Evolutionary conservation across 208 protist species (phyloP).

Genomic region (Wallacemonas sp.): DNA sequence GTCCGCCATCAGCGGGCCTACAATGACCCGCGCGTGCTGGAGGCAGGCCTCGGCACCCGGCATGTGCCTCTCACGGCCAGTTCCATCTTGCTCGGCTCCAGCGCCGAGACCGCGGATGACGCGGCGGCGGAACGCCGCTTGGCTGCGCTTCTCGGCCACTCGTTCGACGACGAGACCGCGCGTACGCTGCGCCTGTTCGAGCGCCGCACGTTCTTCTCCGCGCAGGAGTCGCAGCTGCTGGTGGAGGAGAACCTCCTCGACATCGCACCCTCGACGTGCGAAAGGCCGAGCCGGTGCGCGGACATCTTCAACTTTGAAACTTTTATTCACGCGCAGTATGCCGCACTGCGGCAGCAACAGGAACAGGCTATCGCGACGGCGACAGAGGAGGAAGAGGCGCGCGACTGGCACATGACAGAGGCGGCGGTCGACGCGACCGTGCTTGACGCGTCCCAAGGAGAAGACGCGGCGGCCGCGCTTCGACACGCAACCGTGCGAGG

Average conservation of each 20-base stretch:
- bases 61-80: conserved; percentile 13
- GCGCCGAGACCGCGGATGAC: too few species aligned
- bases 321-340: conserved; percentile 6
- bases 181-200: conserved; percentile 29
- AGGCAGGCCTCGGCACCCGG: conserved; percentile 28
- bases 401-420: neutral
- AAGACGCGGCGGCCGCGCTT: too few species aligned
- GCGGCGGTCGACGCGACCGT: neutral
- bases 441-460: too few species aligned
- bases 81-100: conserved; percentile 6
- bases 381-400: too few species aligned
- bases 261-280: conserved; percentile 2
- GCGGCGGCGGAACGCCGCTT: neutral
- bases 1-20: conserved; percentile 64
- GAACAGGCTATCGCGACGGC: neutral
- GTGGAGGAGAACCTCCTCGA: conserved; percentile 17
- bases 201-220: conserved; percentile 49
- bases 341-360: neutral
- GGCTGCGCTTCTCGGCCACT: neutral
- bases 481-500: neutral
- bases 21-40: conserved; percentile 49
- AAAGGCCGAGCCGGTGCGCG: conserved; percentile 1
- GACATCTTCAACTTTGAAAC: conserved; percentile 15
- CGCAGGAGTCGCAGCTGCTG: conserved; percentile 39
- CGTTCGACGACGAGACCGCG: conserved; percentile 16